Conservation (phyloP, 129 eudicot species). For the Chrysanthemum seticuspe region DNA sequence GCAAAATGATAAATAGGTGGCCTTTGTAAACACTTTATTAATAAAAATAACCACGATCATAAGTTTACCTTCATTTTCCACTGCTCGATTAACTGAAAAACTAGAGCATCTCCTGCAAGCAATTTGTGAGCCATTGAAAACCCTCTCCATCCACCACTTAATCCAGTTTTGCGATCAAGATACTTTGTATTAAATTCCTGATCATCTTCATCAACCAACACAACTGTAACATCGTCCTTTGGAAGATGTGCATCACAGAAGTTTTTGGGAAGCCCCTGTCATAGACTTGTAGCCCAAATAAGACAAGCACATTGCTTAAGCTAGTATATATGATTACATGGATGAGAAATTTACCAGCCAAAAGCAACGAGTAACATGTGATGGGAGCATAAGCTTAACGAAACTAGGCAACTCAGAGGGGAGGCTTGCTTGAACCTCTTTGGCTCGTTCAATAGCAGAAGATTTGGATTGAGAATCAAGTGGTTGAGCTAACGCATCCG, state of each 20-base stretch:
- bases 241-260: constrained; percentile 50
- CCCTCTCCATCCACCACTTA: constrained; percentile 71
- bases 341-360: constrained; percentile 66
- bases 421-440: constrained; percentile 51
- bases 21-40: no score
- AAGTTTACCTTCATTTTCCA: no score
- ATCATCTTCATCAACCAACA: constrained; percentile 47
- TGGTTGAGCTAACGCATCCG: constrained; percentile 6
- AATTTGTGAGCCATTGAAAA: constrained; percentile 51
- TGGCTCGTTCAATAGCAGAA: constrained; percentile 48
- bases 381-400: constrained; percentile 74
- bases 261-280: constrained; percentile 45
- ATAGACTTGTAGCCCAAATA: background rate
- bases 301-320: background rate
- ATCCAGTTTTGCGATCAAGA: constrained; percentile 41
- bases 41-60: no score
- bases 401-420: constrained; percentile 23
- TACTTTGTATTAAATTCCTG: constrained; percentile 35
- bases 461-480: constrained; percentile 27
- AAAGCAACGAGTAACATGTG: constrained; percentile 84
- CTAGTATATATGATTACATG: background rate
- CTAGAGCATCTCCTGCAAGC: constrained; percentile 47
- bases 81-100: constrained; percentile 39
- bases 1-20: no score
- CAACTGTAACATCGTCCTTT: constrained; percentile 37